Base-by-base conservation (phyloP, 441 rosid species). In the Corymbia citriodora region DNA sequence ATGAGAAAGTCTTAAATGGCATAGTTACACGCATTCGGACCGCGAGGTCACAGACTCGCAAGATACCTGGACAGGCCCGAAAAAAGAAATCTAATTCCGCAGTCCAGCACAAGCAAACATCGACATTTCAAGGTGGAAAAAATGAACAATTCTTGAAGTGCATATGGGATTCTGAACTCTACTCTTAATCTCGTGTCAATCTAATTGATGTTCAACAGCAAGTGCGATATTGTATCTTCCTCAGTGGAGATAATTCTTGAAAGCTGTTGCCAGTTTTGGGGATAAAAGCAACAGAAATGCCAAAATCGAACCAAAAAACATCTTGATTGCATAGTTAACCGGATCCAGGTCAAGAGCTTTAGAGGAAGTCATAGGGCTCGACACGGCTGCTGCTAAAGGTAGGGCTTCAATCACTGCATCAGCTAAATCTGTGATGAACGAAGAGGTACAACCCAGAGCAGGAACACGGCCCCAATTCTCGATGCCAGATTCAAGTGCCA, bases 381-480 rank as follows among this genome's bases (percentile, higher is more conserved):
- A 91, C 87, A 96, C 89, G 91, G 97, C 95, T 89, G 92, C 89
- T 1, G 99, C 97, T 29, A 96, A 93, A 89, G 99, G 99, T 88
- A 98, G 93, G 18, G 98, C 98, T 93, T 98, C 99, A 72, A 97
- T 91, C 52, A 97, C 97, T n/a, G 97, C 99, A 92, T 97, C 99
- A 45, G 99, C 99, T 89, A 98, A 92, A 93, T 98, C 99, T 9
- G 94, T 92, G 90, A 98, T 97, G 95, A 97, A 98, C 16, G 99
- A 96, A 31, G 96, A 55, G 25, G 96, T 96, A 89, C 97, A 96
- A 88, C 95, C 96, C 63, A 98, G 94, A 49, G 99, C 99, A 4
- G 99, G 98, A 17, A 98, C 99, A 10, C 98, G 96, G 2, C 99
- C 99, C 99, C 99, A 98, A 55, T 98, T 98, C 92, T 96, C 95